Evolutionary conservation across 305 asterid genomes (phyloP).

Genomic region (Fraxinus xanthoxyloides): DNA sequence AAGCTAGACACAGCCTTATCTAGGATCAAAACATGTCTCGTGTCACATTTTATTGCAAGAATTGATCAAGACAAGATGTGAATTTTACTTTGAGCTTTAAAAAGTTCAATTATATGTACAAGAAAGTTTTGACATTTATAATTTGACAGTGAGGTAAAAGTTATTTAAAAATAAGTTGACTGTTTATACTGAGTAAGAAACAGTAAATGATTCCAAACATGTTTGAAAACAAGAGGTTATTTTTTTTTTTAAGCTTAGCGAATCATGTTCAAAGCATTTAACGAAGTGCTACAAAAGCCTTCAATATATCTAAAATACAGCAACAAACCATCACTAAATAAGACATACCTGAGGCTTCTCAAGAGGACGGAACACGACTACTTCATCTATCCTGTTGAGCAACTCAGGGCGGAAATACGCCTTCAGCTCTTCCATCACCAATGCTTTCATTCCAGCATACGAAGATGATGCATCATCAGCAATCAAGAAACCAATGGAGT

Average conservation of each 20-base stretch:
- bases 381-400: conserved; percentile 92
- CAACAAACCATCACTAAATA: neutral
- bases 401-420: conserved; percentile 90
- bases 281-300: neutral
- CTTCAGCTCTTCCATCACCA: conserved; percentile 87
- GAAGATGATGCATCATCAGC: conserved; percentile 61
- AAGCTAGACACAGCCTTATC: conserved; percentile 7
- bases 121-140: neutral
- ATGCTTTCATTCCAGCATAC: conserved; percentile 80
- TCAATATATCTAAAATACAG: neutral
- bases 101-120: neutral
- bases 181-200: neutral
- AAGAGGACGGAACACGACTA: conserved; percentile 89
- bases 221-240: neutral
- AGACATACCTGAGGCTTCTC: conserved; percentile 84
- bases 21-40: neutral
- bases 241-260: neutral
- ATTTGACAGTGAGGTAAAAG: neutral
- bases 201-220: neutral
- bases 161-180: neutral
- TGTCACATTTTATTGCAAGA: neutral
- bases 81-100: neutral
- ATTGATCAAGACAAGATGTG: conserved; percentile 14
- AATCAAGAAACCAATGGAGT: conserved; percentile 62
- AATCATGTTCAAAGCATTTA: neutral